Conservation (phyloP, 805 yeast genomes). For the Lipomyces oligophaga region DNA sequence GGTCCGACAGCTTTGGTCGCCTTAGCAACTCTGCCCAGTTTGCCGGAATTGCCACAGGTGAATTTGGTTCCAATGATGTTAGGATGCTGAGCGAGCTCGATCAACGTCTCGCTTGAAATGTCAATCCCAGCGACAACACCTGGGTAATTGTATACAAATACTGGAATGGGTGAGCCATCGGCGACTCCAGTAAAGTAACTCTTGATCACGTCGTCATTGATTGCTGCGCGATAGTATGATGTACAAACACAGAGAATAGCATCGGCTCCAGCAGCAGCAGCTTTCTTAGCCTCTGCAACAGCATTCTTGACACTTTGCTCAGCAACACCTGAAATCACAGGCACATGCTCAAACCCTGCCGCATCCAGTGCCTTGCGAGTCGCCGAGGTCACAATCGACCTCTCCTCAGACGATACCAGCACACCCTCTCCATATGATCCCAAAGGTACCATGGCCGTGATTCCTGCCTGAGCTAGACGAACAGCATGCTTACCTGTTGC, state of each 20-base stretch:
- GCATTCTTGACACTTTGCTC: conserved; percentile 47
- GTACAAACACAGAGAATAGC: conserved; percentile 42
- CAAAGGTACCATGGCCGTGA: conserved; percentile 47
- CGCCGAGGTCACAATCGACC: conserved; percentile 34
- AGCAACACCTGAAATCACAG: conserved; percentile 50
- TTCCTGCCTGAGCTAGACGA: conserved; percentile 45
- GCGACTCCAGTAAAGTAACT: conserved; percentile 47
- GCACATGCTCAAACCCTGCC: conserved; percentile 41
- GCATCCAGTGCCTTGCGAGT: conserved; percentile 38
- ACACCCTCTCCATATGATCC: conserved; percentile 58
- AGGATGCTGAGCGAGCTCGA: conserved; percentile 40
- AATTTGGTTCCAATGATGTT: conserved; percentile 51
- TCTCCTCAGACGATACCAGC: conserved; percentile 47
- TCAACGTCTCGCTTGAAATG: conserved; percentile 42
- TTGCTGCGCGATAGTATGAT: conserved; percentile 47
- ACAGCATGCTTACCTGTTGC: conserved; percentile 47
- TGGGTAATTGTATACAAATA: conserved; percentile 48
- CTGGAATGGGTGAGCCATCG: conserved; percentile 43
- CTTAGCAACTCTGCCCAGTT: conserved; percentile 41
- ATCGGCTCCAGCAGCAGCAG: conserved; percentile 36
- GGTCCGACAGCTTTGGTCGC: conserved; percentile 38
- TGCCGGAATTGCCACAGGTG: conserved; percentile 43
- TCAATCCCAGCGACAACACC: conserved; percentile 45
- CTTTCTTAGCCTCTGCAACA: conserved; percentile 35
- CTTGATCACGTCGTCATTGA: conserved; percentile 45